A percentile compares a stretch with the other conserved stretches of the same genome.
phyloP scores from a whole-genome alignment of 306 rosid genomes.

The Trichosanthes cucumerina region DNA sequence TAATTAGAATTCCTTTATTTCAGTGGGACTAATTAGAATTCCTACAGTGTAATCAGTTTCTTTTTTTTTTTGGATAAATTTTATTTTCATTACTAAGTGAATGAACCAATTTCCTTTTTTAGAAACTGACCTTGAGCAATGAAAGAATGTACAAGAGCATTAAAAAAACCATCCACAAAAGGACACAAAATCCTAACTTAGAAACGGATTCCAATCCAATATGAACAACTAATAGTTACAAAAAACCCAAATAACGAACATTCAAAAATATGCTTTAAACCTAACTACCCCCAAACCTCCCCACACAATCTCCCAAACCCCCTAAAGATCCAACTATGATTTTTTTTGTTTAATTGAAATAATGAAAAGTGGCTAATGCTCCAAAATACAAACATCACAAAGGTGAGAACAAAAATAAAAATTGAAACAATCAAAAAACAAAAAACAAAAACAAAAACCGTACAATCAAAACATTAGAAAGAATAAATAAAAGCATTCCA shows the following conservation, averaged over 20 bases:
- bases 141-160: not conserved
- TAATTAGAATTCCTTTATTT: not conserved
- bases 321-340: too few species aligned
- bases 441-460: too few species aligned
- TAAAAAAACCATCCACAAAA: not conserved
- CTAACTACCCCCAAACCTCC: not conserved
- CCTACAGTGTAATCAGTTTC: not conserved
- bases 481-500: too few species aligned
- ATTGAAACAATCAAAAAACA: too few species aligned
- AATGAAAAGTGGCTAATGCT: too few species aligned
- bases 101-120: not conserved
- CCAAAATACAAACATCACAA: too few species aligned
- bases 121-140: not conserved
- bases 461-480: too few species aligned
- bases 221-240: not conserved
- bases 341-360: too few species aligned
- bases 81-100: not conserved
- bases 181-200: not conserved
- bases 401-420: too few species aligned
- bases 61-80: not conserved
- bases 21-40: not conserved
- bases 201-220: not conserved
- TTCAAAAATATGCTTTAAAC: not conserved
- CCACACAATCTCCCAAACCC: not conserved
- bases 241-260: not conserved